Conservation (phyloP, 164 flowering plant species). For the Vitis amurensis region DNA sequence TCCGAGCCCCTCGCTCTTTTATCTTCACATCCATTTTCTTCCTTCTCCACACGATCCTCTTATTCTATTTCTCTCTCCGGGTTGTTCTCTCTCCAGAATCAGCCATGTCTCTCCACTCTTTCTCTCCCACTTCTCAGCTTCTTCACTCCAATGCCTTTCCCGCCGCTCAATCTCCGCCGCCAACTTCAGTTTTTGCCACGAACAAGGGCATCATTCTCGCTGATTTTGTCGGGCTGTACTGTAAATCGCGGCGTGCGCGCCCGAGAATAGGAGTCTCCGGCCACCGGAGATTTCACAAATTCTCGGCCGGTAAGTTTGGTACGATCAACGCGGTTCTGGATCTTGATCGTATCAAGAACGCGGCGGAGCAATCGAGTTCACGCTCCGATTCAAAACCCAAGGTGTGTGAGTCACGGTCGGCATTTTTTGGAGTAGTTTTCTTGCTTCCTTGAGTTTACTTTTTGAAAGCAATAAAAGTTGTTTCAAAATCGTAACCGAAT, state of each 20-base stretch:
- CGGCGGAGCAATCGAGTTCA: slow-evolving; percentile 13
- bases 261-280: slow-evolving; percentile 28
- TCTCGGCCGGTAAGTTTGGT: slow-evolving; percentile 8
- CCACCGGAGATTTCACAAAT: slow-evolving; percentile 6
- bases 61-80: too few species aligned
- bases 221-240: slow-evolving; percentile 42
- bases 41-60: background rate
- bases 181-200: slow-evolving; percentile 21
- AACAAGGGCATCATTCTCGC: slow-evolving; percentile 33
- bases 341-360: slow-evolving; percentile 22
- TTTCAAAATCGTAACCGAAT: too few species aligned
- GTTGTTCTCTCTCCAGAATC: background rate
- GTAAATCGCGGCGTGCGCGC: slow-evolving; percentile 38
- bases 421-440: too few species aligned
- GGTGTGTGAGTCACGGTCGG: slow-evolving; percentile 19
- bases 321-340: slow-evolving; percentile 55
- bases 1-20: slow-evolving; percentile 25
- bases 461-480: too few species aligned
- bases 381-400: slow-evolving; percentile 18
- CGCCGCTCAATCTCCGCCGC: slow-evolving; percentile 8
- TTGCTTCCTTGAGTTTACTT: too few species aligned
- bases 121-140: slow-evolving; percentile 29
- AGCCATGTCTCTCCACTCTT: slow-evolving; percentile 42
- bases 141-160: slow-evolving; percentile 28
- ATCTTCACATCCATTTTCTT: slow-evolving; percentile 8